Evolutionary conservation across 1,284 basidiomycete species (phyloP).

Genomic region (Ceratobasidium sp.): DNA sequence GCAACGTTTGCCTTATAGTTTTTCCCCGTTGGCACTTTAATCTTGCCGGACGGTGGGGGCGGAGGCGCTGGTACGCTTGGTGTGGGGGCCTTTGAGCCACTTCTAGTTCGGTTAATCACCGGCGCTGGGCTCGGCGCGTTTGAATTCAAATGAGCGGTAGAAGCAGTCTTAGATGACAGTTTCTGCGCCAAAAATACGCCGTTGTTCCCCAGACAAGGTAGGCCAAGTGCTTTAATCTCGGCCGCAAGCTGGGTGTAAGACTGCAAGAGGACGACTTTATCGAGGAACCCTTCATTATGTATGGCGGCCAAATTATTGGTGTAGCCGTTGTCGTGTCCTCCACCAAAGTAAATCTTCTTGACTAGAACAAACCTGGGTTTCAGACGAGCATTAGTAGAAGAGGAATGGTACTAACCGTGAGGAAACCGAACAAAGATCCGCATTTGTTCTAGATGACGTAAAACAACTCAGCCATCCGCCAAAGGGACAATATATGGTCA

Average conservation of each 20-base stretch:
- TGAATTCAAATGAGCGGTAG: neutral
- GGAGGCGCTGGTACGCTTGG: neutral
- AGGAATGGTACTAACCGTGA: constrained; percentile 53
- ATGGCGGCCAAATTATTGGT: constrained; percentile 66
- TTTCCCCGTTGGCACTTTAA: neutral
- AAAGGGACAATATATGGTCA: neutral
- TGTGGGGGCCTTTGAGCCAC: neutral
- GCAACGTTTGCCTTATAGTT: constrained; percentile 18
- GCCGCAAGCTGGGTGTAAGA: constrained; percentile 67
- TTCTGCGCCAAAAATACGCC: constrained; percentile 70
- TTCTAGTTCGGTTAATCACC: constrained; percentile 11
- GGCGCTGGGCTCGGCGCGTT: constrained; percentile 27
- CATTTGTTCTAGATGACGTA: constrained; percentile 55
- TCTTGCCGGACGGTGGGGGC: neutral
- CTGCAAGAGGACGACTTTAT: constrained; percentile 71
- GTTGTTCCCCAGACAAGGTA: constrained; percentile 63
- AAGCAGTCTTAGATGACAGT: constrained; percentile 44
- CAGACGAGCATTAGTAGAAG: neutral
- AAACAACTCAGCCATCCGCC: neutral
- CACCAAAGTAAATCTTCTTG: constrained; percentile 49
- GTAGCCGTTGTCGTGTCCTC: constrained; percentile 78
- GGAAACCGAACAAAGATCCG: constrained; percentile 67
- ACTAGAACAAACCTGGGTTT: neutral
- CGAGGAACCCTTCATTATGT: constrained; percentile 66
- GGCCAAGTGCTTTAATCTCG: constrained; percentile 62